Evolutionary conservation across 768 basidiomycete genomes (phyloP), one percentile per base, ranked within the genome.

Genomic region (Auricularia sp.): DNA sequence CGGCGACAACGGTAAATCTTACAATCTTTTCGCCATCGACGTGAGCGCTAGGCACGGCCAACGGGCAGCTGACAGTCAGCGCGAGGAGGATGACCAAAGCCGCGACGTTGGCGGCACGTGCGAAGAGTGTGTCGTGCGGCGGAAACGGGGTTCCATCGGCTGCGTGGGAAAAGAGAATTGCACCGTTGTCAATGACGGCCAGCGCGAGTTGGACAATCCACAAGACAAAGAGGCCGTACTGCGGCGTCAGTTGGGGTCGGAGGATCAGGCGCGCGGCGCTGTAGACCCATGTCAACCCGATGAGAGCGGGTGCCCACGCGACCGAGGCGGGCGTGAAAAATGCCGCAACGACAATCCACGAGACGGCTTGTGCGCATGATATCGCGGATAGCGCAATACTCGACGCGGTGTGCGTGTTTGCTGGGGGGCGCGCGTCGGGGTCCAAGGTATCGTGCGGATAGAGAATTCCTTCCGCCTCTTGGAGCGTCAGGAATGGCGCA

Each of bases 251-350:
- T 5, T 77, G 76, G 0, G 86, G 84, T 47, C 76, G 76, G 34
- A 80, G 70, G 16, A 87, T 75, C 1, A 84, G 83, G 21, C 80
- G 68, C 21, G 83, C 72, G 0, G 86, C 83, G 69, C 8, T 8
- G 13, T 90, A 92, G 44, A 88, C 72, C 91, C 91, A 92, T 3
- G 83, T 76, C 0, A 75, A 67, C 0, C 84, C 83, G 34, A 83
- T 69, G 35, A 0, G 70, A 65, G 21, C 79, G 73, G 45, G 74
- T 74, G n/a, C 81, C 77, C 42, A 77, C 67, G 16, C 85, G 51
- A 24, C 56, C 5, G 11, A 29, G 56, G 16, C 29, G 29, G 29
- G 29, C 29, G 29, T 29, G 3, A 33, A 91, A 5, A 83, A 82
- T n/a, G 82, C 85, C 2, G 78, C 70, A n/a, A 78, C 39, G 13